Percentiles rank a stretch among this genome's conserved stretches.
Conservation (phyloP, 1,284 basidiomycete genomes). For the Macrocybe sp. region DNA sequence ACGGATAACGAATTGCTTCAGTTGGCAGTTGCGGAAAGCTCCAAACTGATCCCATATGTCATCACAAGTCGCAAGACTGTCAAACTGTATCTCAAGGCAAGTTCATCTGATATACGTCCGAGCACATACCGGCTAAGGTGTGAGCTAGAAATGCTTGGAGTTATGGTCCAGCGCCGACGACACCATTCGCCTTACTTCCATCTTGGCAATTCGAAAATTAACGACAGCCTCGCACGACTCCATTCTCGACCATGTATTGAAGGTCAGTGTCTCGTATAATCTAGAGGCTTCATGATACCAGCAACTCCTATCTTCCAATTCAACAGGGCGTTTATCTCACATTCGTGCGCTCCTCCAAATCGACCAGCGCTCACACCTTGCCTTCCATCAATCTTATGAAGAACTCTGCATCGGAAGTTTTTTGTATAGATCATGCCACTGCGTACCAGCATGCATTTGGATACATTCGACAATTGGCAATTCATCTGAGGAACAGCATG, state of each 20-base stretch:
- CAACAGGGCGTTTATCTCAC: conserved; percentile 79
- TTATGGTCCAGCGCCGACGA: conserved; percentile 82
- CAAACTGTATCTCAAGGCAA: conserved; percentile 80
- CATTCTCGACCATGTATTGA: conserved; percentile 83
- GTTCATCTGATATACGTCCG: conserved; percentile 11
- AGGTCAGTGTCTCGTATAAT: conserved; percentile 43
- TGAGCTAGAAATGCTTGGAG: conserved; percentile 68
- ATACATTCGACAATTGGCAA: conserved; percentile 94
- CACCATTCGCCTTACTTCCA: conserved; percentile 81
- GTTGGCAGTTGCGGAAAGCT: conserved; percentile 76
- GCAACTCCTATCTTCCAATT: not conserved
- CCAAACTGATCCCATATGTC: conserved; percentile 85
- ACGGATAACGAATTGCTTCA: conserved; percentile 66
- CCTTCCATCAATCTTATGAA: conserved; percentile 98
- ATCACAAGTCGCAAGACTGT: conserved; percentile 79
- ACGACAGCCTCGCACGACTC: conserved; percentile 79
- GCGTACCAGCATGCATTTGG: conserved; percentile 96
- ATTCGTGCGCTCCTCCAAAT: conserved; percentile 78
- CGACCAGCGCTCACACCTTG: conserved; percentile 82
- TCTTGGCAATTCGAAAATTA: conserved; percentile 82
- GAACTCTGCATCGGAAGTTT: conserved; percentile 93
- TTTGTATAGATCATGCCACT: conserved; percentile 67
- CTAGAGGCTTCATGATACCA: conserved; percentile 5
- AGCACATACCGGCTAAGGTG: not conserved
- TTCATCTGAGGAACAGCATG: conserved; percentile 89